A percentile compares a stretch with the other conserved stretches of the same genome.
Conservation (phyloP, 208 protist genomes). For the Leishmania arabica region DNA sequence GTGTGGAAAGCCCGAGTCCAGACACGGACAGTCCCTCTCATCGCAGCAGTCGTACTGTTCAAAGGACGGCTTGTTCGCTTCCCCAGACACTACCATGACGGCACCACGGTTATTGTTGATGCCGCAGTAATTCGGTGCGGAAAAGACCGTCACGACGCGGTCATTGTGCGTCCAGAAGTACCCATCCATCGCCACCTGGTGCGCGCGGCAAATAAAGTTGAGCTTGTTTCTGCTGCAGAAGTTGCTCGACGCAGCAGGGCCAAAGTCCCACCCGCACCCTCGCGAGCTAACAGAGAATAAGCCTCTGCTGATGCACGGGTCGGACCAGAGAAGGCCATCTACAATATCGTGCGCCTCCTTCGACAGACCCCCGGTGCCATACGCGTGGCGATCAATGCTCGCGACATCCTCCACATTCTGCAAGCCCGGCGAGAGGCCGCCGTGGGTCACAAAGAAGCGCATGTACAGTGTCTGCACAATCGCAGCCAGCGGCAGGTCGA, state of each 20-base stretch:
- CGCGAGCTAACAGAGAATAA: constrained; percentile 96
- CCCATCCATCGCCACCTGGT: constrained; percentile 93
- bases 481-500: constrained; percentile 74
- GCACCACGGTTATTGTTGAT: constrained; percentile 75
- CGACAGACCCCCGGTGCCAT: constrained; percentile 66
- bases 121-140: constrained; percentile 79
- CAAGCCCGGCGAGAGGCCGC: constrained; percentile 93
- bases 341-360: constrained; percentile 95
- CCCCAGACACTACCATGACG: constrained; percentile 39
- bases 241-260: constrained; percentile 87
- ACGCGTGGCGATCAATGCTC: constrained; percentile 37
- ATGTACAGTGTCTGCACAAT: constrained; percentile 76
- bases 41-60: constrained; percentile 43
- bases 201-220: constrained; percentile 94
- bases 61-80: constrained; percentile 30
- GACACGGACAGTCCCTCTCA: constrained; percentile 10
- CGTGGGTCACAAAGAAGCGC: constrained; percentile 98
- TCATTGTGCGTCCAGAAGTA: constrained; percentile 65
- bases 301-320: constrained; percentile 90
- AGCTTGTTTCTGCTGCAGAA: constrained; percentile 97
- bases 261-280: constrained; percentile 98
- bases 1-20: constrained; percentile 24
- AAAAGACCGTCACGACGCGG: constrained; percentile 70
- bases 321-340: constrained; percentile 98
- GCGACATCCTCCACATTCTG: constrained; percentile 37